These are phyloP conservation scores for Xylaria nigripes DNA, from an alignment of 495 filamentous ascomycete genomes.

Conservation along the genomic window DNA sequence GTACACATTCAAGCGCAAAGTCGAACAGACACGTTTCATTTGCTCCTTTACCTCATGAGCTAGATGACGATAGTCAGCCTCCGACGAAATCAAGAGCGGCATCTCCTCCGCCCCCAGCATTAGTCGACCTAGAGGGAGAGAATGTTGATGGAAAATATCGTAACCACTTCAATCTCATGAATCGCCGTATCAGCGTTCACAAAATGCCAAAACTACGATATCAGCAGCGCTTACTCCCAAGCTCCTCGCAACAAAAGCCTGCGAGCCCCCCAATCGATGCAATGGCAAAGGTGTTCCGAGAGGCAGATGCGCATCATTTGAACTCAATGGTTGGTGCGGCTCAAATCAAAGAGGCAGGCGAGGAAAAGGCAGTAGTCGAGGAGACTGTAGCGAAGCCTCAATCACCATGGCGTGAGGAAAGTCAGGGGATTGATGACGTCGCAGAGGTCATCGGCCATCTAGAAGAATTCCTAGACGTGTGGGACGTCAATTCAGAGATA, in stretches of 20 bases:
- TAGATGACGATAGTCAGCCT: background rate
- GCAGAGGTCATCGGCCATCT: constrained; percentile 35
- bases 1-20: background rate
- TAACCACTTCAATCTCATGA: constrained; percentile 33
- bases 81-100: constrained; percentile 9
- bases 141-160: constrained; percentile 16
- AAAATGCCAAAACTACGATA: background rate
- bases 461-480: constrained; percentile 32
- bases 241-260: constrained; percentile 31
- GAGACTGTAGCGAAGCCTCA: constrained; percentile 5
- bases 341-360: background rate
- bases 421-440: constrained; percentile 31
- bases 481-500: constrained; percentile 35
- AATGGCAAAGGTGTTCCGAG: constrained; percentile 35
- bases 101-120: constrained; percentile 19
- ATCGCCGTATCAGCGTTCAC: constrained; percentile 15
- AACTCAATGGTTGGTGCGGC: background rate
- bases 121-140: constrained; percentile 10
- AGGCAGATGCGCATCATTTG: constrained; percentile 16
- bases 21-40: constrained; percentile 21
- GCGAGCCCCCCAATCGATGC: constrained; percentile 30
- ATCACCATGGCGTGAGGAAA: constrained; percentile 19
- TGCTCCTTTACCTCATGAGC: constrained; percentile 12
- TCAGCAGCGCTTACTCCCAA: constrained; percentile 28
- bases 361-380: background rate